phyloP scores from a whole-genome alignment of 1,284 basidiomycete species.

The Gymnopus androsaceus region DNA sequence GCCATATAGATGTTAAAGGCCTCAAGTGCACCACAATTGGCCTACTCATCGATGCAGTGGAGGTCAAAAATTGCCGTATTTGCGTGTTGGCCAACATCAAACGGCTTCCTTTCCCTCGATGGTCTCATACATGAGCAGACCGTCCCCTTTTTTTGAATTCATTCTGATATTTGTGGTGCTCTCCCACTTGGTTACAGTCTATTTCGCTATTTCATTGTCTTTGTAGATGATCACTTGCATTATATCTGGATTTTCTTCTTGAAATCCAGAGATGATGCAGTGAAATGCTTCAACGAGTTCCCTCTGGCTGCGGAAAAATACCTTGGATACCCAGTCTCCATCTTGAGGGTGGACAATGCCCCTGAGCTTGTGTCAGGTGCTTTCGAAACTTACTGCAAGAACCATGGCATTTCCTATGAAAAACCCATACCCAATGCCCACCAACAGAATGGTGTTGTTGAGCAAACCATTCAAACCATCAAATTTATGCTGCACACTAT shows the following conservation, averaged over 20 bases:
- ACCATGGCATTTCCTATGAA: too few species aligned
- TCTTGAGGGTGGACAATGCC: too few species aligned
- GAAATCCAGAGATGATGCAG: slow-evolving; percentile 9
- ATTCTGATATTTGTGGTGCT: slow-evolving; percentile 1
- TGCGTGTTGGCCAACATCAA: slow-evolving; percentile 16
- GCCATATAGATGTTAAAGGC: slow-evolving; percentile 1
- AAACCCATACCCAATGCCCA: too few species aligned
- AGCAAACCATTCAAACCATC: too few species aligned
- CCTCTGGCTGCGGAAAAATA: too few species aligned
- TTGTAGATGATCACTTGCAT: slow-evolving; percentile 3
- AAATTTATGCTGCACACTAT: too few species aligned
- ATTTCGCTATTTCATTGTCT: slow-evolving; percentile 9
- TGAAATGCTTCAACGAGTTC: too few species aligned
- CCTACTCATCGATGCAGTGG: slow-evolving; percentile 10
- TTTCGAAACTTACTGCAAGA: too few species aligned
- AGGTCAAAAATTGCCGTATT: neutral
- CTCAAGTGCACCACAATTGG: neutral
- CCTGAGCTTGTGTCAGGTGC: too few species aligned
- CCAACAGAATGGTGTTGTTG: too few species aligned
- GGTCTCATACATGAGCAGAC: slow-evolving; percentile 3
- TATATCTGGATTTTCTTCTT: too few species aligned
- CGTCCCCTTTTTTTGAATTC: neutral
- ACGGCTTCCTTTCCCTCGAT: slow-evolving; percentile 9
- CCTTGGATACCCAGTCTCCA: too few species aligned
- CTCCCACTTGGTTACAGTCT: neutral